Base-by-base conservation (phyloP, 495 filamentous ascomycete genomes). In the Aspergillus saccharolyticus region DNA sequence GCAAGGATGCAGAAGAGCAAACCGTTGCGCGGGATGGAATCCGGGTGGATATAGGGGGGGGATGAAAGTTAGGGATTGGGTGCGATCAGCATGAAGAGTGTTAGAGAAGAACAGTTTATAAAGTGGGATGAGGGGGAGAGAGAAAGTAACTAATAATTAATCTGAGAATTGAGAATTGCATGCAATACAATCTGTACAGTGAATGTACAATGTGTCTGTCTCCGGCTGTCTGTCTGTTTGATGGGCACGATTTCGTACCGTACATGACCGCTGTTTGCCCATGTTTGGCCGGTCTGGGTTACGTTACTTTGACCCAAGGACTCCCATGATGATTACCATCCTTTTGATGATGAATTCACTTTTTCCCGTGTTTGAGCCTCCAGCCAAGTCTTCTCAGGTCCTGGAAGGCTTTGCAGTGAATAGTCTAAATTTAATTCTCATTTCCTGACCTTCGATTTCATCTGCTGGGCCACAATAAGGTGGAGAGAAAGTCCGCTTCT, bases 11-110 rank as follows among this genome's bases (percentile, higher is more conserved):
- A 19, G 44, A 42, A 25, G 45, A 30, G 21, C 12, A 20, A 33
- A 30, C 16, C 24, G 28, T 45, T 45, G 21, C 8, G 20, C 6
- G 42, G 42, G 14, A 46, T 16, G 22, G 10, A 39, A 39, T 5
- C 20, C 16, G 24, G 47, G 47, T 17, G 47, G 47, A 49, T 24
- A 39, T 39, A 8, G 33, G 33, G 33, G 25, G 19, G n/a, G 46
- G 25, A 24, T 3, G 47, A 24, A 50, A 50, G 47, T 50, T 17
- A 50, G 47, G 47, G 47, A 50, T 50, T 39, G 22, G 24, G 9
- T 50, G 16, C 47, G 47, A 50, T 17, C 47, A 50, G 22, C 47
- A 50, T 50, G 33, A 12, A 39, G 33, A 39, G 33, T 39, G 33
- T 39, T 8, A 9, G 47, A 50, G 46, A n/a, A 24, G 28, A 49